phyloP scores from a whole-genome alignment of 176 grass and related monocot species.

The Chrysopogon serrulatus region DNA sequence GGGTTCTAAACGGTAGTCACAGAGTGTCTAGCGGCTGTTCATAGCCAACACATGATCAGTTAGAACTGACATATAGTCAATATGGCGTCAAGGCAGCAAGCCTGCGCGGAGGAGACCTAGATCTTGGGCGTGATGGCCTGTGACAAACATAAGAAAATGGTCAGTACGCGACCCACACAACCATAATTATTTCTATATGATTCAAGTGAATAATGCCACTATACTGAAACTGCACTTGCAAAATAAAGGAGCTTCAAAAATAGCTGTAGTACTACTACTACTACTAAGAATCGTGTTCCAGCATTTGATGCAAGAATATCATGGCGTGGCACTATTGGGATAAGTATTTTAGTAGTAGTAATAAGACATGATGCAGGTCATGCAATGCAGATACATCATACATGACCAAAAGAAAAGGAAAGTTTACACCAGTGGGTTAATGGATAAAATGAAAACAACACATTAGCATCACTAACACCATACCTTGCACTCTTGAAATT shows the following conservation, averaged over 20 bases:
- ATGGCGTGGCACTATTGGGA: neutral
- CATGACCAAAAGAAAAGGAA: neutral
- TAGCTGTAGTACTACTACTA: neutral
- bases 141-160: neutral
- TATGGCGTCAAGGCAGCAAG: slow-evolving; percentile 19
- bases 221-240: neutral
- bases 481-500: slow-evolving; percentile 23
- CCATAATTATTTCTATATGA: neutral
- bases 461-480: neutral
- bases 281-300: neutral
- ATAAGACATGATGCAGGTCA: neutral
- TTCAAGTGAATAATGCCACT: neutral
- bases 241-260: neutral
- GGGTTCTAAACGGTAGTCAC: neutral
- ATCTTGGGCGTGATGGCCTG: slow-evolving; percentile 35
- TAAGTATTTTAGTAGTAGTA: neutral
- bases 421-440: neutral
- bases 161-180: neutral
- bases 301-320: slow-evolving; percentile 8
- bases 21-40: neutral
- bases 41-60: neutral
- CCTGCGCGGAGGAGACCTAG: slow-evolving; percentile 42
- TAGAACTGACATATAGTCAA: slow-evolving; percentile 1
- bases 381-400: slow-evolving; percentile 17
- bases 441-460: neutral